Evolutionary conservation across 169 alveolate genomes (phyloP), one percentile per base, ranked within the genome.

Genomic region (Plasmodium malariae): DNA sequence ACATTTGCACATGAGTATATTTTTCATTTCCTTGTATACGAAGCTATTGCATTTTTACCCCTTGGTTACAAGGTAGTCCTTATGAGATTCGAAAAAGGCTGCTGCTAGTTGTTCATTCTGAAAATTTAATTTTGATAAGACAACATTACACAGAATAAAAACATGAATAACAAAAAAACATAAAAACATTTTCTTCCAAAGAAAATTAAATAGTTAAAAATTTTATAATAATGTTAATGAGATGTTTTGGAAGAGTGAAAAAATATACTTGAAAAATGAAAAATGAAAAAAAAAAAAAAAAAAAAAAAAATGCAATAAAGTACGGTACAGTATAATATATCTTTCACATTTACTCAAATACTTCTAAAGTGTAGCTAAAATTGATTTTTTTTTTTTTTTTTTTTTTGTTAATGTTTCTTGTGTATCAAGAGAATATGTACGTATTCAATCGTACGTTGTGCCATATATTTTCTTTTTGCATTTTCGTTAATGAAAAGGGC

Each of bases 41-140:
- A 12, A 49, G 34, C 12, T 36, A 6, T 24, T 21, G 6, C 59
- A n/a, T 55, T 0, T 55, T 55, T 78, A 78, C 89, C 65, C 89
- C 45, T 78, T 78, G 28, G 89, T 78, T 32, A 78, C 80, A 21
- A n/a, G 40, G 34, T 78, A 48, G 21, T 67, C 34, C 26, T 51
- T 63, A 68, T 78, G 49, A 24, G 89, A 68, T 40, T 78, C 70
- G 30, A 78, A 78, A 68, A 78, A 78, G 45, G 80, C 21, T 34
- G 51, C 19, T 54, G 89, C 89, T 26, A 78, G 24, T 55, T 78
- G 80, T 40, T 78, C 89, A 51, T 78, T 78, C 65, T 63, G 80
- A 54, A 63, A 78, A 60, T 78, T 65, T 68, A 78, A 55, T 36
- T 78, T 78, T 63, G 89, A 78, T 63, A 65, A 63, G 89, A 78